Base-by-base conservation (phyloP, 2,329 filamentous ascomycete species). In the Ophiobolus disseminans region DNA sequence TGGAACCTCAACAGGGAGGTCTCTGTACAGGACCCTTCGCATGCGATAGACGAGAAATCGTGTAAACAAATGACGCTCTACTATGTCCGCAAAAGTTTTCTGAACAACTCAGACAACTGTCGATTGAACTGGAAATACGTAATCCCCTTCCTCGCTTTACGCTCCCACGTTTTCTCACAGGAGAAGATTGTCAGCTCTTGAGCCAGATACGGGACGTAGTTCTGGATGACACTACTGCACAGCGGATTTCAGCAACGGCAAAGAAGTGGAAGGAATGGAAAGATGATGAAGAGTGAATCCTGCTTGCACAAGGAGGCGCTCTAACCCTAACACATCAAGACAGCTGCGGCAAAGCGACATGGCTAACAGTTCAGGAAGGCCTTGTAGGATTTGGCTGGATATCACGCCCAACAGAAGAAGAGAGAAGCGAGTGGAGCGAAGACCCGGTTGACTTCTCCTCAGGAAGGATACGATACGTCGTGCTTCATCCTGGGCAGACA, bases 251-350 rank as follows among this genome's bases (percentile, higher is more conserved):
- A 42, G 45, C 42, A 28, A 21, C 37, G 19, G 32, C 45, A 10
- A 22, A 13, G 20, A 31, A 50, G 25, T 53, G 34, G 48, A 50
- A 50, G 11, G n/a, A 37, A 25, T 56, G 41, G 53, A 56, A 44
- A 45, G 53, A 56, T 17, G 41, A 49, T 45, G 41, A 56, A 26
- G 49, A 53, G 26, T 56, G 45, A 45, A 45, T 41, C 23, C 40
- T 53, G 20, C 53, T 56, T 41, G 48, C 53, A 11, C 37, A 56
- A 44, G 53, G 53, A 7, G 45, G 53, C n/a, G 49, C 53, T 14
- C 38, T 39, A 11, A 56, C 41, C 10, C 21, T 53, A 16, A 43
- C 45, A 14, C 45, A 56, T 47, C 34, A 53, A 26, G 49, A 56
- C 31, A 49, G 48, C 40, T 52, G 41, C 31, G 41, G 48, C 13